These are phyloP conservation scores for Fusarium sp. DNA, from an alignment of 2,329 filamentous ascomycete genomes.

Conservation along the genomic window DNA sequence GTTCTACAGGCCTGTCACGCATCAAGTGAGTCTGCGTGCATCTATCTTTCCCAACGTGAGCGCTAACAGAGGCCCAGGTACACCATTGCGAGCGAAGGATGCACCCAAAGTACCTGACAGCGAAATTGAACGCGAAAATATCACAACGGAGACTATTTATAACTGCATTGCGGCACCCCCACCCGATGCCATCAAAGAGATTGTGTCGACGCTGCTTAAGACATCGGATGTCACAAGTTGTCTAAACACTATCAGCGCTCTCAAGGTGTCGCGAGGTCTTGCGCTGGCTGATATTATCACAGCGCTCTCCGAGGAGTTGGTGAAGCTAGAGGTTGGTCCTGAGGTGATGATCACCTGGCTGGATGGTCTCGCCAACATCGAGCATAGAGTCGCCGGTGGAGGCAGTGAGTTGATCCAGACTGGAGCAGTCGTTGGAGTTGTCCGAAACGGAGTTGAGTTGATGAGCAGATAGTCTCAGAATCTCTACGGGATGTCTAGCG, in stretches of 20 bases:
- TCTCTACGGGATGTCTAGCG: background rate
- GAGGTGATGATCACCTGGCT: constrained; percentile 93
- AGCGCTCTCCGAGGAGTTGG: constrained; percentile 82
- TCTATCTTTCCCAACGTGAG: background rate
- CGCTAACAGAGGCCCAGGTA: constrained; percentile 58
- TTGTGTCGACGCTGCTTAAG: constrained; percentile 82
- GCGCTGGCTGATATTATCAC: constrained; percentile 95
- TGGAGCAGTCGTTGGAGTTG: constrained; percentile 88
- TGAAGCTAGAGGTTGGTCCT: constrained; percentile 82
- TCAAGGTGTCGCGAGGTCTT: constrained; percentile 87
- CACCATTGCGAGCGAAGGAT: constrained; percentile 71
- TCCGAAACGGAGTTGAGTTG: constrained; percentile 87
- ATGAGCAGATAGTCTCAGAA: constrained; percentile 49
- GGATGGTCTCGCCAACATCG: constrained; percentile 89
- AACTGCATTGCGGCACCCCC: constrained; percentile 97
- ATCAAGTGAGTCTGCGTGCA: constrained; percentile 70
- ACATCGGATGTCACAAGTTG: constrained; percentile 91
- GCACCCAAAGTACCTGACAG: constrained; percentile 69
- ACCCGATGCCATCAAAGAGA: constrained; percentile 85
- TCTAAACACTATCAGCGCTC: constrained; percentile 84
- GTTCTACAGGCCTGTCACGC: constrained; percentile 97
- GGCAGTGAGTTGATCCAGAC: constrained; percentile 91
- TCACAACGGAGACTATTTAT: constrained; percentile 95
- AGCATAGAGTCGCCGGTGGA: constrained; percentile 89
- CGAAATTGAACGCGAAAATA: constrained; percentile 76